A percentile compares a stretch with the other conserved stretches of the same genome.
Conservation (phyloP, 345 rosid genomes). For the Chamaenerion angustifolium region DNA sequence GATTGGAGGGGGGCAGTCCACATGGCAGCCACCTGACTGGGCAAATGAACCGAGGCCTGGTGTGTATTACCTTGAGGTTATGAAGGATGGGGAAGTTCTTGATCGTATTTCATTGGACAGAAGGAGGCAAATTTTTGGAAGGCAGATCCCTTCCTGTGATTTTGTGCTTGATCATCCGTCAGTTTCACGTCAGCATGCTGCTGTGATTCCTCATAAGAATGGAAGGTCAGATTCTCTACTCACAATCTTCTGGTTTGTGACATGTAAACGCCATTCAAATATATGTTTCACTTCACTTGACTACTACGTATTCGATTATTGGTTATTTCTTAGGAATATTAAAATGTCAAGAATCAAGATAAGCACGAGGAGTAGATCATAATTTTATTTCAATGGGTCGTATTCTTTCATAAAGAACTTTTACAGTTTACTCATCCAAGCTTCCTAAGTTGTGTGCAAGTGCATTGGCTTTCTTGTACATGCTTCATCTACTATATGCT, state of each 20-base stretch:
- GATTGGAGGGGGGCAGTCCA: conserved; percentile 73
- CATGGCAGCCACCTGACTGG: conserved; percentile 96
- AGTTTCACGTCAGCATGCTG: conserved; percentile 91
- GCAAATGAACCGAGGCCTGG: conserved; percentile 79
- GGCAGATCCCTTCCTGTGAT: conserved; percentile 75
- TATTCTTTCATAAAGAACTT: no score
- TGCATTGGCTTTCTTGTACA: no score
- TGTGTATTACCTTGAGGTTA: conserved; percentile 71
- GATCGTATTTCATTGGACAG: conserved; percentile 59
- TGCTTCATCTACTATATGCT: no score
- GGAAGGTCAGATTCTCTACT: conserved; percentile 39
- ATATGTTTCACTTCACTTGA: neutral
- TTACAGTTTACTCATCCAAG: no score
- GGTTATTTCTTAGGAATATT: no score
- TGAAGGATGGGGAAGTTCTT: conserved; percentile 82
- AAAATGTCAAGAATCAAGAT: no score
- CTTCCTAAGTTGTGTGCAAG: no score
- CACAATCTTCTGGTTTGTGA: neutral
- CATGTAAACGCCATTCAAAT: neutral
- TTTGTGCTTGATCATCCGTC: conserved; percentile 80
- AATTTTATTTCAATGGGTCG: no score
- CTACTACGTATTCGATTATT: no score
- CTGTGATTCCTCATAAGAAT: conserved; percentile 65
- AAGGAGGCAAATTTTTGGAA: conserved; percentile 75
- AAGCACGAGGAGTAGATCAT: no score